These are phyloP conservation scores for Fusarium sp. DNA, from an alignment of 2,329 filamentous ascomycete species.

Conservation along the genomic window DNA sequence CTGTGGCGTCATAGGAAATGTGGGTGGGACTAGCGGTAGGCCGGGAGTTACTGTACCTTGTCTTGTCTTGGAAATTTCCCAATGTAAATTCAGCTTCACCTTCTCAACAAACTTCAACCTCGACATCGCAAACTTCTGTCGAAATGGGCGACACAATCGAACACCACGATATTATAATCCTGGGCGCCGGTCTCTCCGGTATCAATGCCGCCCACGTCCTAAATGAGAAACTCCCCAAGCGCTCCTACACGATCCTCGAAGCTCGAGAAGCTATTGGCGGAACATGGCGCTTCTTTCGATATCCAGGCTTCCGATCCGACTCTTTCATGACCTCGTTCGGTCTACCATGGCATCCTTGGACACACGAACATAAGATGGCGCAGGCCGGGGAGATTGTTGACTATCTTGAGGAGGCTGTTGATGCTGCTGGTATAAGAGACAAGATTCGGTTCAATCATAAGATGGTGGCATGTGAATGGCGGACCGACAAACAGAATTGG, in stretches of 20 bases:
- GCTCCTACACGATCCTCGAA: slow-evolving; percentile 74
- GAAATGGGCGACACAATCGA: slow-evolving; percentile 36
- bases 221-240: slow-evolving; percentile 65
- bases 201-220: slow-evolving; percentile 79
- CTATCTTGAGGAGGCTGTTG: slow-evolving; percentile 66
- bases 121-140: not conserved
- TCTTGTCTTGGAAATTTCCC: not conserved
- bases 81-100: slow-evolving; percentile 4
- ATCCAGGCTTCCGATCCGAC: slow-evolving; percentile 78
- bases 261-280: slow-evolving; percentile 73
- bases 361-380: slow-evolving; percentile 62
- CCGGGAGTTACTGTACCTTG: not conserved
- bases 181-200: slow-evolving; percentile 79
- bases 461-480: slow-evolving; percentile 64
- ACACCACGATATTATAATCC: slow-evolving; percentile 67
- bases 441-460: slow-evolving; percentile 64
- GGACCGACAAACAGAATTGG: slow-evolving; percentile 67
- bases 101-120: slow-evolving; percentile 9
- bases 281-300: slow-evolving; percentile 83
- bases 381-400: slow-evolving; percentile 62
- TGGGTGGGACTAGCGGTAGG: not conserved
- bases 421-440: slow-evolving; percentile 62
- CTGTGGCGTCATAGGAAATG: not conserved
- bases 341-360: slow-evolving; percentile 80
- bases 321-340: slow-evolving; percentile 71